A percentile compares a stretch with the other conserved stretches of the same genome.
These are phyloP conservation scores for Corchorus olitorius DNA, from an alignment of 345 rosid species.

Conservation along the genomic window DNA sequence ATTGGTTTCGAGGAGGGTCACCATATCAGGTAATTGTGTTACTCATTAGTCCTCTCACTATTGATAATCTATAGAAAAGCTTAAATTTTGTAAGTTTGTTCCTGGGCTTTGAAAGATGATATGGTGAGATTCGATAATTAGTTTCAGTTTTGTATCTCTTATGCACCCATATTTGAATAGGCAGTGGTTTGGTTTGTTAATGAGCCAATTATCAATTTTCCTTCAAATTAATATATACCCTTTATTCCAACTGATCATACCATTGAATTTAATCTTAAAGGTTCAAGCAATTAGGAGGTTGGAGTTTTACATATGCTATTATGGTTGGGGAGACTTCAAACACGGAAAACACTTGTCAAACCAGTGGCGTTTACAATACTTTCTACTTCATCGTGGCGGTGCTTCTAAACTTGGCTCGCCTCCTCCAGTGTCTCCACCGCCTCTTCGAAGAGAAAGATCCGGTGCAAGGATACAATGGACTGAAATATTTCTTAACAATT, in stretches of 20 bases:
- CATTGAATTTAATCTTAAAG: slow-evolving; percentile 25
- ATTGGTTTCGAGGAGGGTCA: too few relatives aligned
- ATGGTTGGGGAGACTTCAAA: slow-evolving; percentile 65
- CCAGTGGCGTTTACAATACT: slow-evolving; percentile 30
- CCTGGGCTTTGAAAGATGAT: too few relatives aligned
- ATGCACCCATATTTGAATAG: too few relatives aligned
- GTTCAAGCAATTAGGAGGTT: slow-evolving; percentile 76
- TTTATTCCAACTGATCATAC: neutral
- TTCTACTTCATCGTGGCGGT: slow-evolving; percentile 62
- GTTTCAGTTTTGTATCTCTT: too few relatives aligned
- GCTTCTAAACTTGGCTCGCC: slow-evolving; percentile 37
- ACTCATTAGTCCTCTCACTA: too few relatives aligned
- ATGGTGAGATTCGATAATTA: too few relatives aligned
- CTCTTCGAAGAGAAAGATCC: slow-evolving; percentile 63
- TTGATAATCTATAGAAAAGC: too few relatives aligned
- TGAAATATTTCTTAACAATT: slow-evolving; percentile 59
- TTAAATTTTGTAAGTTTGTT: too few relatives aligned
- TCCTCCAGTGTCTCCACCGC: slow-evolving; percentile 55
- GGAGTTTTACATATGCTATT: slow-evolving; percentile 74
- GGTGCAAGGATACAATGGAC: slow-evolving; percentile 57
- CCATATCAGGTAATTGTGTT: too few relatives aligned
- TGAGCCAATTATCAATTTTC: too few relatives aligned
- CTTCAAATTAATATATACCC: too few relatives aligned
- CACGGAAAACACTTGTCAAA: slow-evolving; percentile 43
- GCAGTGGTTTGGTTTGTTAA: slow-evolving; percentile 44